Percentiles rank a stretch among this genome's conserved stretches.
phyloP scores from a whole-genome alignment of 176 grass and related monocot genomes.

The Oryza glaberrima region DNA sequence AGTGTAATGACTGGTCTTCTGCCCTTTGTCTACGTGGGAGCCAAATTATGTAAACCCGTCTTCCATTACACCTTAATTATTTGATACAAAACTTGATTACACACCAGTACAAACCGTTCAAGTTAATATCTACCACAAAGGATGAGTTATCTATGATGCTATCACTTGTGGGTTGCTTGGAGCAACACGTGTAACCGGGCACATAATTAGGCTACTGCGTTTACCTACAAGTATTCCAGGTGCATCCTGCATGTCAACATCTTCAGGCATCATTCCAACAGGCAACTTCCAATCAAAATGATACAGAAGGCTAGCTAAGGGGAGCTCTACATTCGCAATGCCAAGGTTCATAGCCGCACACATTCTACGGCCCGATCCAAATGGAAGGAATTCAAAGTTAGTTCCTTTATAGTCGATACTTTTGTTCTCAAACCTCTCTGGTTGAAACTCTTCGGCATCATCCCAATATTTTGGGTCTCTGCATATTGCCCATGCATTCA shows the following conservation, averaged over 20 bases:
- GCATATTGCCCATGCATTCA: slow-evolving; percentile 19
- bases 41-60: not conserved
- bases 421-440: not conserved
- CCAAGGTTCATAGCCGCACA: not conserved
- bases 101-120: not conserved
- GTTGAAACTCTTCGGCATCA: not conserved
- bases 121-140: not conserved
- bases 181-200: not conserved
- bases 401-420: not conserved
- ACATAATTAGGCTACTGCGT: not conserved
- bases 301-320: slow-evolving; percentile 11
- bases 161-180: not conserved
- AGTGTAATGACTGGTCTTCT: not conserved
- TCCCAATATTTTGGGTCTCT: slow-evolving; percentile 12
- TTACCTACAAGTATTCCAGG: not conserved
- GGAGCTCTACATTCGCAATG: not conserved
- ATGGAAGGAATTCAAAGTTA: not conserved
- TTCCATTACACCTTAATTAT: not conserved
- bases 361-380: slow-evolving; percentile 27
- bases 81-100: not conserved
- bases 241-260: not conserved
- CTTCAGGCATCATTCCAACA: not conserved
- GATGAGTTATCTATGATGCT: not conserved
- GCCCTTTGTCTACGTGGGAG: not conserved
- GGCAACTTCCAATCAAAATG: slow-evolving; percentile 27